These are phyloP conservation scores for Cladosporium sp. DNA, from an alignment of 2,329 filamentous ascomycete genomes.

Conservation along the genomic window DNA sequence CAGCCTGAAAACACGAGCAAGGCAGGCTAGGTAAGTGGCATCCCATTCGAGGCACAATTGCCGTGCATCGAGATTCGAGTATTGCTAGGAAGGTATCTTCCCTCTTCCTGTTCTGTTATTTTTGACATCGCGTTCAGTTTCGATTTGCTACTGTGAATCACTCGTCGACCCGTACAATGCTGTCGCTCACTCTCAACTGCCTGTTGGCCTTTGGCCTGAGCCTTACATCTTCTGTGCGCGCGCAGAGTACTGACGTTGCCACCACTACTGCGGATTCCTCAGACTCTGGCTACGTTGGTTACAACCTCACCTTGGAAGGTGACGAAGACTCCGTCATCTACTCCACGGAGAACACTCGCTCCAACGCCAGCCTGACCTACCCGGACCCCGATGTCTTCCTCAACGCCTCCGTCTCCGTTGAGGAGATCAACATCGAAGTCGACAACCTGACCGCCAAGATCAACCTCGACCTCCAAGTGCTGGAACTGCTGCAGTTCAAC, in stretches of 20 bases:
- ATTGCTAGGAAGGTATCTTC: background rate
- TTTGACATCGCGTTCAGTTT: background rate
- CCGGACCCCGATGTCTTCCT: slow-evolving; percentile 59
- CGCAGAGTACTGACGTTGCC: slow-evolving; percentile 31
- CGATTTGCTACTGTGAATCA: background rate
- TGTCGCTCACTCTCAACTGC: slow-evolving; percentile 21
- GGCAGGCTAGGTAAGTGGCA: slow-evolving; percentile 7
- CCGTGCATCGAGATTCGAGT: background rate
- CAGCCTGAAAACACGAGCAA: background rate
- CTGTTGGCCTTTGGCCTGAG: slow-evolving; percentile 25
- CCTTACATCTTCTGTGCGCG: slow-evolving; percentile 33
- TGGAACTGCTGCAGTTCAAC: slow-evolving; percentile 61
- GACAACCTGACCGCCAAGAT: slow-evolving; percentile 54
- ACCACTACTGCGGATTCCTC: slow-evolving; percentile 10
- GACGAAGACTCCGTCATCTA: slow-evolving; percentile 51
- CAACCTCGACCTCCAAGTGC: slow-evolving; percentile 59
- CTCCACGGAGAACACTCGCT: slow-evolving; percentile 31
- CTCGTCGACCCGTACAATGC: background rate
- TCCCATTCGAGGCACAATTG: slow-evolving; percentile 3
- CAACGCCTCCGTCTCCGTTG: slow-evolving; percentile 60
- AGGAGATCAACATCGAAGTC: slow-evolving; percentile 61
- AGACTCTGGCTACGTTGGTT: slow-evolving; percentile 29
- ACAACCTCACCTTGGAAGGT: slow-evolving; percentile 38
- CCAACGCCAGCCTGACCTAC: slow-evolving; percentile 46
- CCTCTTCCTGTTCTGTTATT: background rate